Base-by-base conservation (phyloP, 2,329 filamentous ascomycete genomes). In the Exophiala sp. region DNA sequence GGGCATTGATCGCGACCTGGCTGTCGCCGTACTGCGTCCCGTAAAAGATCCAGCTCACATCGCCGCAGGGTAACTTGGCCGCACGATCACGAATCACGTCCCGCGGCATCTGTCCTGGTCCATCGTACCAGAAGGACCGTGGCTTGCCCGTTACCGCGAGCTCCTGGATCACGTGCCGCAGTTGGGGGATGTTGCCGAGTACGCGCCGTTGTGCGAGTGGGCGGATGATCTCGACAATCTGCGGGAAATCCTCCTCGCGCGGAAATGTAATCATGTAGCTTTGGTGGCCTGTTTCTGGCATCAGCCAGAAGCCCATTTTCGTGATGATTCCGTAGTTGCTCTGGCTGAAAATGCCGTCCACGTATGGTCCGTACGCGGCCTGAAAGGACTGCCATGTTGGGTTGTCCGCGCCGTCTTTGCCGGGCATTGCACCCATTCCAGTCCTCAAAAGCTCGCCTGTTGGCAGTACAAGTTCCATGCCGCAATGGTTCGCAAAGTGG, bases 401-500 rank as follows among this genome's bases (percentile, higher is more conserved):
- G 57, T 73, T 71, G 60, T 72, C 67, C 3, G 64, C 41, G 5
- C 65, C 66, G 40, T 60, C 42, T 42, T 54, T 51, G 29, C 45
- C 58, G 3, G 58, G 53, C 53, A 64, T 63, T 12, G 63, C 65
- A 3, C 73, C 73, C 72, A 75, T 74, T 3, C 72, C 72, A 1
- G 71, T 75, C 12, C 72, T 64, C 1, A 73, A 55, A 2, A 75
- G 52, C 24, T 68, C 63, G 1, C 71, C 71, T 5, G 65, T 67
- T 0, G 73, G 72, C 0, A 75, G 63, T 1, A 75, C 72, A 7
- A 76, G 66, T 54, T 76, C 73, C 61, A 75, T 65, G 1, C 73
- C 73, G 14, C 70, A 75, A 42, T 77, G 72, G 55, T 71, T 70
- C 58, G 73, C 71, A 60, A 72, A 75, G 47, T 79, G 76, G 35